phyloP scores from a whole-genome alignment of 805 yeast species.

The Schizosaccharomyces cryophilus region DNA sequence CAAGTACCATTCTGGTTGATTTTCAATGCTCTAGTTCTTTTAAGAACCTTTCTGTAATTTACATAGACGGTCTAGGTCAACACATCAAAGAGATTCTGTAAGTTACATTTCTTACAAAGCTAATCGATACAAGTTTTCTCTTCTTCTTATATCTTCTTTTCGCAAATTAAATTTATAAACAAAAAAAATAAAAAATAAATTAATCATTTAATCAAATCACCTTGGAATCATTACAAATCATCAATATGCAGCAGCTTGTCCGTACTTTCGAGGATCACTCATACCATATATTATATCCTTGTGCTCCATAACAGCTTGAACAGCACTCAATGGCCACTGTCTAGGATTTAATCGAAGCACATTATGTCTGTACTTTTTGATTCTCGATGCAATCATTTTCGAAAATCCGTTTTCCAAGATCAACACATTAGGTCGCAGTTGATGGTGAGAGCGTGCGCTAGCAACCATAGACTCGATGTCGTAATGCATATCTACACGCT shows the following conservation, averaged over 20 bases:
- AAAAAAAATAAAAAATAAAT: too few relatives aligned
- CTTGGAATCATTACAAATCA: too few relatives aligned
- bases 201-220: too few relatives aligned
- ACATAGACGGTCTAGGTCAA: too few relatives aligned
- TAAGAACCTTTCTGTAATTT: too few relatives aligned
- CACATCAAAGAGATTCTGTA: too few relatives aligned
- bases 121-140: too few relatives aligned
- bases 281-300: neutral
- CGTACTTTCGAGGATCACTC: neutral
- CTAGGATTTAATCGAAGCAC: neutral
- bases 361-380: neutral
- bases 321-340: neutral
- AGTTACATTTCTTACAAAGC: too few relatives aligned
- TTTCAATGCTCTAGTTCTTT: neutral
- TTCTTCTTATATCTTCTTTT: too few relatives aligned
- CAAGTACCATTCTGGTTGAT: neutral
- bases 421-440: slow-evolving; percentile 46
- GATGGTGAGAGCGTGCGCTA: slow-evolving; percentile 73
- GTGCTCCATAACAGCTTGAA: neutral
- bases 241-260: neutral
- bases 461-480: slow-evolving; percentile 45
- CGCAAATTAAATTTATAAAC: too few relatives aligned
- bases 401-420: slow-evolving; percentile 24
- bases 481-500: slow-evolving; percentile 34
- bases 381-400: neutral